These are phyloP conservation scores for Cercospora janseana DNA, from an alignment of 2,329 filamentous ascomycete genomes.

Conservation along the genomic window DNA sequence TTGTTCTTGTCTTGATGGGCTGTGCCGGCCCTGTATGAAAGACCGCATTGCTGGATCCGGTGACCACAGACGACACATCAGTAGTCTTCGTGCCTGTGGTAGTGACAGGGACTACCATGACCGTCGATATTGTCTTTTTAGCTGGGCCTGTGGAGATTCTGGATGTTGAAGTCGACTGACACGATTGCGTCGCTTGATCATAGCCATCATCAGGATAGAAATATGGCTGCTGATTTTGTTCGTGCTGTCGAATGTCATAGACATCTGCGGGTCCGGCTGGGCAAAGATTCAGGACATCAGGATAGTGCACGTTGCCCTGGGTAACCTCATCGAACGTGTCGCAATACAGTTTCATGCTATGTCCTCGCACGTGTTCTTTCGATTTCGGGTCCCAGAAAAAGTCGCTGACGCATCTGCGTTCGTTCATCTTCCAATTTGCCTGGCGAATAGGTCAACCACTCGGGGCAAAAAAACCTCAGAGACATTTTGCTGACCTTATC, in stretches of 20 bases:
- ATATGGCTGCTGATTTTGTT: neutral
- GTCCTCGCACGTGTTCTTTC: neutral
- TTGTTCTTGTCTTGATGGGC: too few species aligned
- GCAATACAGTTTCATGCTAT: neutral
- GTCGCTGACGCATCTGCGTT: neutral
- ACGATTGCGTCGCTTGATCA: conserved; percentile 1
- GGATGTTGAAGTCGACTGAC: neutral
- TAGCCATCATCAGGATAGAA: conserved; percentile 7
- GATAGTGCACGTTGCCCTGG: neutral
- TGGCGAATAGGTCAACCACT: neutral
- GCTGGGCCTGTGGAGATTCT: neutral
- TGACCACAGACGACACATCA: neutral
- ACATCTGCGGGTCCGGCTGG: conserved; percentile 2
- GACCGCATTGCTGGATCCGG: neutral
- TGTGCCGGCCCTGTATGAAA: too few species aligned
- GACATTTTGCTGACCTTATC: neutral
- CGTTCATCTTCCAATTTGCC: conserved; percentile 9
- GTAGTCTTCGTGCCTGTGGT: neutral
- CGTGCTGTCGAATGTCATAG: neutral
- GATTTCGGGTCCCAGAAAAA: neutral
- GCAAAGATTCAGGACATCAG: neutral
- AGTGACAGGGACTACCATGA: conserved; percentile 3
- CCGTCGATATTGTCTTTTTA: conserved; percentile 7
- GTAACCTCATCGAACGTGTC: neutral
- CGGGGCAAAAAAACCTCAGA: neutral